phyloP scores from a whole-genome alignment of 1,139 yeast species.

The Nadsonia commutata region DNA sequence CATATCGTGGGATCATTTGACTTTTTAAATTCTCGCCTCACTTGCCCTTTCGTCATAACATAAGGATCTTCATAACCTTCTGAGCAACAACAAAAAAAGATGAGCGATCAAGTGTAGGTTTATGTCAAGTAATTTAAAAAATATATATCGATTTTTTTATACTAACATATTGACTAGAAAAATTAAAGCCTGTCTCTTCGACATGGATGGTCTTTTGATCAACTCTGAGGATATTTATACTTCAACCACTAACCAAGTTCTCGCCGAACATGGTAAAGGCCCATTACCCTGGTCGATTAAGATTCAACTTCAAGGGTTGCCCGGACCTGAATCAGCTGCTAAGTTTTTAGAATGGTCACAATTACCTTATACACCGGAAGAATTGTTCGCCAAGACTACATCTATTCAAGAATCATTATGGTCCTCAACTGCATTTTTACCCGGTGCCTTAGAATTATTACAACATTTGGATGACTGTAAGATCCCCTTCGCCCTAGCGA shows the following conservation, averaged over 20 bases:
- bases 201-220: conserved; percentile 89
- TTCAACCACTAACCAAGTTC: conserved; percentile 48
- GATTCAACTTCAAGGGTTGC: conserved; percentile 75
- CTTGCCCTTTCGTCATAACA: no score
- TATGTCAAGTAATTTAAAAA: neutral
- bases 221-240: conserved; percentile 90
- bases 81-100: no score
- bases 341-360: conserved; percentile 52
- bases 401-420: conserved; percentile 45
- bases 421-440: conserved; percentile 51
- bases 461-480: conserved; percentile 31
- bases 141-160: neutral
- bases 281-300: conserved; percentile 84
- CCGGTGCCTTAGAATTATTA: conserved; percentile 70
- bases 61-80: no score
- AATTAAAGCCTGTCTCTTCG: conserved; percentile 73
- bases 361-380: conserved; percentile 52
- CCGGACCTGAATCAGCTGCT: conserved; percentile 56
- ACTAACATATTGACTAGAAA: neutral
- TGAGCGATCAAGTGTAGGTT: neutral
- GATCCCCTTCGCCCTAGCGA: conserved; percentile 84
- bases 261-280: conserved; percentile 56
- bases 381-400: conserved; percentile 37
- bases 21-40: no score
- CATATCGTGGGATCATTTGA: no score